These are phyloP conservation scores for Colletotrichum sp. DNA, from an alignment of 2,329 filamentous ascomycete genomes.

Conservation along the genomic window DNA sequence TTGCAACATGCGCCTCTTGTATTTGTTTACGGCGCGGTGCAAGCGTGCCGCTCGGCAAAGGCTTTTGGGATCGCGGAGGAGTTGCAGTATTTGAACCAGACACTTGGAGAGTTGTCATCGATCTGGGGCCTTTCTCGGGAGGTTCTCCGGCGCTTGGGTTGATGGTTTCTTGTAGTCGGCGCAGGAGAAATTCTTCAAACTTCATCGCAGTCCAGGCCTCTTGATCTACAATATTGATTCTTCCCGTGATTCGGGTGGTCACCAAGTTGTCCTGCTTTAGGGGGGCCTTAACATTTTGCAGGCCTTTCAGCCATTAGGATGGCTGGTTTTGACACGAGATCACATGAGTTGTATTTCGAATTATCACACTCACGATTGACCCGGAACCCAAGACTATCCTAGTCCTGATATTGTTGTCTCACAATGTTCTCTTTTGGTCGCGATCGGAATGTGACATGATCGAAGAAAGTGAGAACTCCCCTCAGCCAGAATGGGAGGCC, in stretches of 20 bases:
- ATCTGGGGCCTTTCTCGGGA: neutral
- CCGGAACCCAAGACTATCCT: no score
- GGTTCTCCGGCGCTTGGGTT: neutral
- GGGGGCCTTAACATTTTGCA: no score
- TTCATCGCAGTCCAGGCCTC: no score
- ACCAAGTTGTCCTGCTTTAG: no score
- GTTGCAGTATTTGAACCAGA: neutral
- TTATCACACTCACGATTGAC: no score
- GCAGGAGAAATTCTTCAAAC: no score
- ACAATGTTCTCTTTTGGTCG: neutral
- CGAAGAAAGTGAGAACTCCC: neutral
- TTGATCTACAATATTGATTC: no score
- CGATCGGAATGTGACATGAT: neutral
- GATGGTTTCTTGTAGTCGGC: neutral
- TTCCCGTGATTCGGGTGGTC: no score
- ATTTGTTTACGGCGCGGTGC: conserved; percentile 27
- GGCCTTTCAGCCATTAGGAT: no score
- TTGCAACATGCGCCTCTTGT: conserved; percentile 26
- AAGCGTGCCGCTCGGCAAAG: conserved; percentile 21
- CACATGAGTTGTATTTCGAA: no score
- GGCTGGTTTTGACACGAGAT: no score
- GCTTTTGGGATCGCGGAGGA: neutral
- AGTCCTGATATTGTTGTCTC: neutral
- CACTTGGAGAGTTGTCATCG: neutral
- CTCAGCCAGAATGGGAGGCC: neutral